Conservation (phyloP, 495 filamentous ascomycete genomes). For the Talaromyces ruber region DNA sequence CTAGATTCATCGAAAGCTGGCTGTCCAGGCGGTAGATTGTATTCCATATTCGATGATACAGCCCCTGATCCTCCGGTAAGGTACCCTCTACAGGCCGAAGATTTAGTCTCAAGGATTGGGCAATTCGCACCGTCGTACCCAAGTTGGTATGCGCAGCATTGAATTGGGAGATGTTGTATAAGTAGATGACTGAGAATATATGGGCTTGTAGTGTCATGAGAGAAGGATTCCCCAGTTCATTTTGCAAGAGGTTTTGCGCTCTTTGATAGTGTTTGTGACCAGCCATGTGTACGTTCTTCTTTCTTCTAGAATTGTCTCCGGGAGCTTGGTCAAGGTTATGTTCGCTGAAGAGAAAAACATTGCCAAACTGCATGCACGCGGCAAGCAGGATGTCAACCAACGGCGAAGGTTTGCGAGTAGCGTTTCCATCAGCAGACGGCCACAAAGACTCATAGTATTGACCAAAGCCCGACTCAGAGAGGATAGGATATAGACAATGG, state of each 20-base stretch:
- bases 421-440: conserved; percentile 4
- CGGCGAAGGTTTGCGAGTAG: neutral
- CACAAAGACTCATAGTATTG: conserved; percentile 36
- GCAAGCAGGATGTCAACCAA: conserved; percentile 10
- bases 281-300: neutral
- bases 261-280: conserved; percentile 7
- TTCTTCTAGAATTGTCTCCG: neutral
- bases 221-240: conserved; percentile 8
- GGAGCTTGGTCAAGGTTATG: neutral
- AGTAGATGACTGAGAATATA: conserved; percentile 14
- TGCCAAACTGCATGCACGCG: conserved; percentile 11
- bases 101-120: conserved; percentile 9
- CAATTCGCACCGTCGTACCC: conserved; percentile 4
- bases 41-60: conserved; percentile 8
- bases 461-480: conserved; percentile 36
- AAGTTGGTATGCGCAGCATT: conserved; percentile 7
- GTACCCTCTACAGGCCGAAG: conserved; percentile 1
- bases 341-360: neutral
- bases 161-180: conserved; percentile 5
- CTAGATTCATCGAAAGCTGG: conserved; percentile 7
- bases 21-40: conserved; percentile 5
- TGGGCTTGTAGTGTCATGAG: conserved; percentile 11
- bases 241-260: conserved; percentile 4
- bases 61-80: conserved; percentile 1
- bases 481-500: conserved; percentile 23